Conservation (phyloP, 2,329 filamentous ascomycete species). For the Paecilomyces dactylethromorphus region DNA sequence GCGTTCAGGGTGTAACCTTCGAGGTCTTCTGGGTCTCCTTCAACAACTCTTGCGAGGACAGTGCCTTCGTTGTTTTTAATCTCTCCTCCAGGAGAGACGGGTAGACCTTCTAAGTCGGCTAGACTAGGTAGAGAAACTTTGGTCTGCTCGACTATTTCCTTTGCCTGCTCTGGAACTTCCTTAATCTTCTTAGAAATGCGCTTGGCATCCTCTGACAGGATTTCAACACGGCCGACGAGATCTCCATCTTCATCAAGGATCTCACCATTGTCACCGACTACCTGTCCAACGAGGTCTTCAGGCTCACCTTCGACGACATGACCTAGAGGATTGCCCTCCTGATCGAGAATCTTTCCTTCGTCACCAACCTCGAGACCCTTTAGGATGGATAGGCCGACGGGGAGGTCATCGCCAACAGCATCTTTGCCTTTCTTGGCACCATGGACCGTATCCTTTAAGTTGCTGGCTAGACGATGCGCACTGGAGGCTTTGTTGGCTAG, state of each 20-base stretch:
- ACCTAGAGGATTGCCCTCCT: slow-evolving; percentile 23
- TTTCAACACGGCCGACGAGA: slow-evolving; percentile 21
- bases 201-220: slow-evolving; percentile 4
- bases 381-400: slow-evolving; percentile 21
- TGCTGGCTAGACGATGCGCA: slow-evolving; percentile 6
- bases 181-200: slow-evolving; percentile 23
- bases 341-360: slow-evolving; percentile 44
- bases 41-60: slow-evolving; percentile 21
- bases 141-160: slow-evolving; percentile 26
- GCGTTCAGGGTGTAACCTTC: slow-evolving; percentile 26
- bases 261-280: slow-evolving; percentile 29
- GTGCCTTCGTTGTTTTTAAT: slow-evolving; percentile 41
- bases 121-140: slow-evolving; percentile 27
- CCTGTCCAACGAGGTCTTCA: slow-evolving; percentile 25
- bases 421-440: slow-evolving; percentile 4
- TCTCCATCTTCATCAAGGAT: slow-evolving; percentile 32
- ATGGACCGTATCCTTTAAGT: slow-evolving; percentile 11
- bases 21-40: slow-evolving; percentile 41
- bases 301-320: slow-evolving; percentile 28
- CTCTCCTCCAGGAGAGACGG: slow-evolving; percentile 48
- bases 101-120: slow-evolving; percentile 28
- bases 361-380: slow-evolving; percentile 39
- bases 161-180: slow-evolving; percentile 8
- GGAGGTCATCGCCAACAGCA: slow-evolving; percentile 7
- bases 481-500: slow-evolving; percentile 12